Conservation (phyloP, 192 early-diverging fungal genomes). For the Dissophora ornata region DNA sequence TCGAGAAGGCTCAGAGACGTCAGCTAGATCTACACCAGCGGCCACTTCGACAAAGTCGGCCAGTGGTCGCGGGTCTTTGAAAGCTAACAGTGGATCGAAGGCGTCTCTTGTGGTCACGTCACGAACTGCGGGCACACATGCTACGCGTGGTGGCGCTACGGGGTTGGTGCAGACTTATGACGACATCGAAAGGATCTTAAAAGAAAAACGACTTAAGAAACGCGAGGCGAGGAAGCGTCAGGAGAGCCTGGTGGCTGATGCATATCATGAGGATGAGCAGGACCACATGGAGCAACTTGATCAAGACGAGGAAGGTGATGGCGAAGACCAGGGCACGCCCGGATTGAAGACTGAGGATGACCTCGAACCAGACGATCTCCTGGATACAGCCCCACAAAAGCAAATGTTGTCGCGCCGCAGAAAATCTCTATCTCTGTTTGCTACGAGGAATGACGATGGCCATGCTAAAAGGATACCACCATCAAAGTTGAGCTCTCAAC, state of each 20-base stretch:
- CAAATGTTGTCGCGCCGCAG: background rate
- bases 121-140: background rate
- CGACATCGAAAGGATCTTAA: constrained; percentile 30
- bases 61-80: background rate
- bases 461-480: background rate
- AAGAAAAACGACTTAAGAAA: constrained; percentile 30
- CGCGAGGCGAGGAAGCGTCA: constrained; percentile 9
- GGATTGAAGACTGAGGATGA: background rate
- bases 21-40: background rate
- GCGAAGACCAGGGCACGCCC: background rate
- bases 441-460: background rate
- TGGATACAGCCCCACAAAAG: background rate
- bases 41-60: background rate
- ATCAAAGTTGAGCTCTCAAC: background rate
- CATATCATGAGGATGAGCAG: background rate
- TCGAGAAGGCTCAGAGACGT: background rate
- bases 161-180: constrained; percentile 27
- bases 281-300: too few relatives aligned
- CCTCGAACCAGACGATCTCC: background rate
- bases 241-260: constrained; percentile 8
- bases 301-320: too few relatives aligned
- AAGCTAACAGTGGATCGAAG: background rate
- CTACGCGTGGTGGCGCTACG: constrained; percentile 5
- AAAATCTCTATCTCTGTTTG: background rate
- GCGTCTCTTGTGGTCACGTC: background rate